Conservation (phyloP, 2,329 filamentous ascomycete species). For the Aspergillus sp. region DNA sequence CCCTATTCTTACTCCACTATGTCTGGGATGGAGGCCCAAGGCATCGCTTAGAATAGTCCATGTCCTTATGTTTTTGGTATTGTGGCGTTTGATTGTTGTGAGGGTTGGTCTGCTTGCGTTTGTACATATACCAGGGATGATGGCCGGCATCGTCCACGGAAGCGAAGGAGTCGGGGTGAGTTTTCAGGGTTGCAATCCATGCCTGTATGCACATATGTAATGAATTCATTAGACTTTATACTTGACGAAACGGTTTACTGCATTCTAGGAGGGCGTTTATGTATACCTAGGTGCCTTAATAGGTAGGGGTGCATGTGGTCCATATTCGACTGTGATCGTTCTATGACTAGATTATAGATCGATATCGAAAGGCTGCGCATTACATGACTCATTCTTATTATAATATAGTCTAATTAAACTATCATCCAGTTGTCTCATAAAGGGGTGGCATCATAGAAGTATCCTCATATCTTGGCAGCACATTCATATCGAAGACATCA, state of each 20-base stretch:
- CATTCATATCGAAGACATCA: background rate
- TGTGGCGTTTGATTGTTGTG: constrained; percentile 2
- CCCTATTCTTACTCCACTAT: constrained; percentile 66
- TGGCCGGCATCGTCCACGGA: constrained; percentile 2
- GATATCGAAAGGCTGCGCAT: no score
- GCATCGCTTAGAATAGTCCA: constrained; percentile 28
- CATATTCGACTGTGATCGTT: no score
- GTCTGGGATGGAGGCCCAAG: constrained; percentile 46
- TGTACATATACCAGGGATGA: constrained; percentile 18
- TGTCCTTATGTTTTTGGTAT: constrained; percentile 6
- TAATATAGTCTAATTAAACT: background rate
- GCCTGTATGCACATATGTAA: background rate
- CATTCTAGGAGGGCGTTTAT: no score
- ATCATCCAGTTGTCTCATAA: background rate
- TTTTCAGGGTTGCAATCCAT: background rate
- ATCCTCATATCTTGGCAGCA: constrained; percentile 1
- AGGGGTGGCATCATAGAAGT: background rate
- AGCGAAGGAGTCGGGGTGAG: constrained; percentile 10
- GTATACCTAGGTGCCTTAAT: no score
- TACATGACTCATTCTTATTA: no score
- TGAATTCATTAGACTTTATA: background rate
- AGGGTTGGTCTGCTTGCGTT: constrained; percentile 4
- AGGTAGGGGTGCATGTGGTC: no score
- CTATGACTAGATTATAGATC: no score
- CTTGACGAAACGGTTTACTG: background rate